phyloP scores from a whole-genome alignment of 2,329 filamentous ascomycete genomes.

The Alternaria alternata region DNA sequence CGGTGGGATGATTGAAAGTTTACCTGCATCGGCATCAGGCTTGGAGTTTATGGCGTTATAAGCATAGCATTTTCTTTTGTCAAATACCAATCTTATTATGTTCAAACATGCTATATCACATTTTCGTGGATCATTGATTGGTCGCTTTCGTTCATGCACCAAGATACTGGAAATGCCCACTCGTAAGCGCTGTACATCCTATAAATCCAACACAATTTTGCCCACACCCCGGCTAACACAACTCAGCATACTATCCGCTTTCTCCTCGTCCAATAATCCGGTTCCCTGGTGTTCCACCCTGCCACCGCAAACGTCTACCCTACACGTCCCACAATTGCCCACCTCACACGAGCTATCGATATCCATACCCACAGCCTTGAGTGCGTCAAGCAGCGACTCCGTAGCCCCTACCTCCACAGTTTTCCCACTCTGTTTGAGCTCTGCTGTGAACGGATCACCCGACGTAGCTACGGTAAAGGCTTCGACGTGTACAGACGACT shows the following conservation, averaged over 20 bases:
- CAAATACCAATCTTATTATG: neutral
- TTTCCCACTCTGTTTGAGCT: constrained; percentile 57
- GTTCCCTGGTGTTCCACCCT: constrained; percentile 53
- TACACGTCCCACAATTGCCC: constrained; percentile 56
- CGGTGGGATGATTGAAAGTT: constrained; percentile 37
- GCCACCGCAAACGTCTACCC: constrained; percentile 50
- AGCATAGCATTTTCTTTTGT: neutral
- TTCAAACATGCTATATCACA: neutral
- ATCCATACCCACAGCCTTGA: constrained; percentile 55
- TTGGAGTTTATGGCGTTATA: neutral
- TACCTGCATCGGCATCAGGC: neutral
- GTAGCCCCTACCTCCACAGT: constrained; percentile 56
- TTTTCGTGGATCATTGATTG: neutral
- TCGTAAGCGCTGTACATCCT: neutral
- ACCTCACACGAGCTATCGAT: constrained; percentile 55
- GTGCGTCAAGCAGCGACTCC: constrained; percentile 52
- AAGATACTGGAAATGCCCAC: neutral
- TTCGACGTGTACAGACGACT: constrained; percentile 67
- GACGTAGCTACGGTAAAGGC: constrained; percentile 63
- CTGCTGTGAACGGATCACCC: constrained; percentile 68
- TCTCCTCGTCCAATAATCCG: constrained; percentile 49
- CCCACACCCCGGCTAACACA: constrained; percentile 51
- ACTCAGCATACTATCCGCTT: constrained; percentile 44
- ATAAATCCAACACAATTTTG: constrained; percentile 44
- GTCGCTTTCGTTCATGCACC: accelerated